phyloP scores from a whole-genome alignment of 2,329 filamentous ascomycete genomes.

The Orbilia javanica region DNA sequence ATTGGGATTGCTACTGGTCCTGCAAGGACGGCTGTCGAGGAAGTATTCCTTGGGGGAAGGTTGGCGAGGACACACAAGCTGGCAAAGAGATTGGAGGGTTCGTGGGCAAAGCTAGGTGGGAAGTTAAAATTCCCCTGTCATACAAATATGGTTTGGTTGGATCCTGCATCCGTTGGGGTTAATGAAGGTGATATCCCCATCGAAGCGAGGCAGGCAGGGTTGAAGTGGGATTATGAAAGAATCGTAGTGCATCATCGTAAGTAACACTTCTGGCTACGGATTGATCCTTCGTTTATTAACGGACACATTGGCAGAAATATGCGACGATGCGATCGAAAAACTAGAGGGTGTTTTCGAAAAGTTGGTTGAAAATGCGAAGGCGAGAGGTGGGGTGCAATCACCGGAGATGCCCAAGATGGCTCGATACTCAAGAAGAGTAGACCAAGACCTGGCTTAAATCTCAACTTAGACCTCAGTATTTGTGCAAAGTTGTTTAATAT shows the following conservation, averaged over 20 bases:
- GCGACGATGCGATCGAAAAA: constrained; percentile 73
- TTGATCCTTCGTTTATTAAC: constrained; percentile 66
- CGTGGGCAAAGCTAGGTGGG: constrained; percentile 79
- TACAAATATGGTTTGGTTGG: constrained; percentile 93
- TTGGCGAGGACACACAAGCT: constrained; percentile 73
- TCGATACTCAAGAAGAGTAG: constrained; percentile 27
- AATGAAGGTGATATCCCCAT: constrained; percentile 70
- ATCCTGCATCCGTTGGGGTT: constrained; percentile 74
- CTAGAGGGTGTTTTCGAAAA: constrained; percentile 71
- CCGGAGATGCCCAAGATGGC: constrained; percentile 15
- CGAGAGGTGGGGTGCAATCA: constrained; percentile 26
- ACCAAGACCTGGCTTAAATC: constrained; percentile 31
- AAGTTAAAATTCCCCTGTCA: constrained; percentile 77
- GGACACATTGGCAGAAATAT: constrained; percentile 72
- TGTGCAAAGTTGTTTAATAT: constrained; percentile 18
- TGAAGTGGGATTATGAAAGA: constrained; percentile 72
- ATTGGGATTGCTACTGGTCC: constrained; percentile 81
- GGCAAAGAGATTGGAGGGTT: constrained; percentile 73
- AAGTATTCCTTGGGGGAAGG: constrained; percentile 79
- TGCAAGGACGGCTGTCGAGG: constrained; percentile 80
- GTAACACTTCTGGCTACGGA: constrained; percentile 22
- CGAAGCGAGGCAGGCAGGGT: constrained; percentile 71
- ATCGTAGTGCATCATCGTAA: constrained; percentile 76
- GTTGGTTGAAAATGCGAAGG: constrained; percentile 39
- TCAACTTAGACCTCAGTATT: neutral